These are phyloP conservation scores for Pleurotus giganteus DNA, from an alignment of 768 basidiomycete species.

Conservation along the genomic window DNA sequence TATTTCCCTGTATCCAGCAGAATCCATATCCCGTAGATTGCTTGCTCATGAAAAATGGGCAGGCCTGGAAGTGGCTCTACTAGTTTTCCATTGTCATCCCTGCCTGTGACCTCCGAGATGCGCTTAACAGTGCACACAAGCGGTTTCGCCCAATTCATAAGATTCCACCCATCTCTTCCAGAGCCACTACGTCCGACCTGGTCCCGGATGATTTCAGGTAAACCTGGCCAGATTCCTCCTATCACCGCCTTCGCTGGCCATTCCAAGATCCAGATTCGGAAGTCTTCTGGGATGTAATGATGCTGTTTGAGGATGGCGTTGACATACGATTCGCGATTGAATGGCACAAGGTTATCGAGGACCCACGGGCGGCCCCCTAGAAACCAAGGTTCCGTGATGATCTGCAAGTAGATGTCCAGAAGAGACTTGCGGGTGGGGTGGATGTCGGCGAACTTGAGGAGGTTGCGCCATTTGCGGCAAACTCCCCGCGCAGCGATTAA, in stretches of 20 bases:
- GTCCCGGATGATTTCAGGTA: slow-evolving; percentile 1
- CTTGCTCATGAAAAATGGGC: no score
- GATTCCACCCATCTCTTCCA: neutral
- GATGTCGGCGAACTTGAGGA: slow-evolving; percentile 12
- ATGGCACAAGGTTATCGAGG: slow-evolving; percentile 6
- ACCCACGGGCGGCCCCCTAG: slow-evolving; percentile 14
- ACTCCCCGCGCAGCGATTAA: slow-evolving; percentile 17
- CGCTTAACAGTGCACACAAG: neutral
- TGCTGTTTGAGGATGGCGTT: slow-evolving; percentile 4
- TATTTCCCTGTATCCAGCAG: no score
- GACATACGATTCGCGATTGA: slow-evolving; percentile 10
- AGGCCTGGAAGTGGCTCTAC: no score
- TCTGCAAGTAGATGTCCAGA: slow-evolving; percentile 16
- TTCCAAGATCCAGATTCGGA: slow-evolving; percentile 22
- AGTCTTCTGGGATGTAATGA: slow-evolving; percentile 21
- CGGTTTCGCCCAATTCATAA: neutral
- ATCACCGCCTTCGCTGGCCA: slow-evolving; percentile 21
- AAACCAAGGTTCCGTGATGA: slow-evolving; percentile 15
- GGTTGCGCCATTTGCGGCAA: slow-evolving; percentile 15
- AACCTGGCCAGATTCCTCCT: slow-evolving; percentile 18
- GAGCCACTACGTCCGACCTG: neutral
- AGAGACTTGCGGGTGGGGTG: slow-evolving; percentile 17
- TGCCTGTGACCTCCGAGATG: no score
- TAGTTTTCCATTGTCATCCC: no score
- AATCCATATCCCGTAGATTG: no score